Evolutionary conservation across 306 rosid genomes (phyloP), one percentile per base, ranked within the genome.

Genomic region (Clitoria ternatea): DNA sequence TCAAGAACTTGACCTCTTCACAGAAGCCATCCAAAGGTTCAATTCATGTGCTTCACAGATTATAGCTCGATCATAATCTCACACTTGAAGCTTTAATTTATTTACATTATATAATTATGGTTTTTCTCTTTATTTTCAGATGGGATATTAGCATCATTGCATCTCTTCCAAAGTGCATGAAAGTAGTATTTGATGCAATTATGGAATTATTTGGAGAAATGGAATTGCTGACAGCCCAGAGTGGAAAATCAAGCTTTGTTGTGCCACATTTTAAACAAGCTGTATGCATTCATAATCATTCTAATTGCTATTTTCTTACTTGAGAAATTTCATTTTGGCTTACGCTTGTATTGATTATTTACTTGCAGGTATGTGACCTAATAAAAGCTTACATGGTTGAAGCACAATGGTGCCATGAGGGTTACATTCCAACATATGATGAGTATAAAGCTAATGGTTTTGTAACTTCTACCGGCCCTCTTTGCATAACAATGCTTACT

Each of bases 1-100:
- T 14, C 69, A 83, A 69, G 91, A 86, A 19, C 80, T 86, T 8
- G 64, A 68, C 1, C 27, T 73, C 15, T 61, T 86, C 26, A 83
- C 86, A 0, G 6, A 15, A 44, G 85, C 85, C 36, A 71, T 87
- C 5, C 71, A 75, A 12, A 84, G 85, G 87, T 85, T 72, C 15
- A 30, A 85, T 85, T 72, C 15, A 30, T 0, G 1, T 18, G 2
- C 2, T 17, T 17, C n/a, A 8, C 13, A 37, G 10, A 52, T 13
- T 20, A 7, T 48, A 18, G n/a, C n/a, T n/a, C 6, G 6, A n/a
- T n/a, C n/a, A n/a, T n/a, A n/a, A n/a, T n/a, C n/a, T n/a, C n/a
- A n/a, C n/a, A n/a, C n/a, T n/a, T n/a, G n/a, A n/a, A n/a, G n/a
- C n/a, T n/a, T n/a, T n/a, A n/a, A n/a, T n/a, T n/a, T n/a, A n/a